phyloP scores from a whole-genome alignment of 352 stramenopile genomes.

The Phytophthora sojae region DNA sequence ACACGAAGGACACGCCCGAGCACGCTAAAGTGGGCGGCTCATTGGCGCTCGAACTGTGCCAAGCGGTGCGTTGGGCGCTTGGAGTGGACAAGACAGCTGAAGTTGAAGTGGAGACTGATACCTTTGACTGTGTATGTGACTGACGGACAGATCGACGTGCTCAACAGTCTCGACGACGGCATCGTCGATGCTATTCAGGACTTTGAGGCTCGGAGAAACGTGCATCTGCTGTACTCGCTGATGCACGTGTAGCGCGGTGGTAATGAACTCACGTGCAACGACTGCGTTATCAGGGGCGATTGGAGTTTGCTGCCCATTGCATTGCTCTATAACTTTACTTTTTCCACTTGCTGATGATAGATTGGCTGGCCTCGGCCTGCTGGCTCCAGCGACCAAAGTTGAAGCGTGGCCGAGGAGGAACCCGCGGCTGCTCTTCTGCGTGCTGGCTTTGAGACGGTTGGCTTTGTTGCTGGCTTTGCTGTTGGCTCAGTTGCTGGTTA shows the following conservation, averaged over 20 bases:
- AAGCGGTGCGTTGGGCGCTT: slow-evolving; percentile 43
- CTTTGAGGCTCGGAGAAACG: slow-evolving; percentile 66
- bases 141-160: slow-evolving; percentile 56
- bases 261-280: not conserved
- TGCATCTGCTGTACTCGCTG: slow-evolving; percentile 74
- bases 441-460: slow-evolving; percentile 4
- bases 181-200: slow-evolving; percentile 64
- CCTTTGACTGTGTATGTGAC: slow-evolving; percentile 7
- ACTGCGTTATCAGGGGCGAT: too few relatives aligned
- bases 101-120: not conserved
- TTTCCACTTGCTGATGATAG: slow-evolving; percentile 51
- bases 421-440: slow-evolving; percentile 18
- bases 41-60: slow-evolving; percentile 80
- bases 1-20: slow-evolving; percentile 89
- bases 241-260: slow-evolving; percentile 53
- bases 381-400: slow-evolving; percentile 51
- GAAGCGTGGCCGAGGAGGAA: slow-evolving; percentile 19
- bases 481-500: not conserved
- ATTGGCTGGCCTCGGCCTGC: slow-evolving; percentile 38
- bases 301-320: too few relatives aligned
- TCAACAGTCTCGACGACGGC: slow-evolving; percentile 53
- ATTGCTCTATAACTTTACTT: slow-evolving; percentile 24
- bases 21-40: slow-evolving; percentile 86
- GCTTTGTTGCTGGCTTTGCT: not conserved
- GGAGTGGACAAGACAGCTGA: not conserved